Evolutionary conservation across 2,329 filamentous ascomycete species (phyloP).

Genomic region (Neocucurbitaria cava): DNA sequence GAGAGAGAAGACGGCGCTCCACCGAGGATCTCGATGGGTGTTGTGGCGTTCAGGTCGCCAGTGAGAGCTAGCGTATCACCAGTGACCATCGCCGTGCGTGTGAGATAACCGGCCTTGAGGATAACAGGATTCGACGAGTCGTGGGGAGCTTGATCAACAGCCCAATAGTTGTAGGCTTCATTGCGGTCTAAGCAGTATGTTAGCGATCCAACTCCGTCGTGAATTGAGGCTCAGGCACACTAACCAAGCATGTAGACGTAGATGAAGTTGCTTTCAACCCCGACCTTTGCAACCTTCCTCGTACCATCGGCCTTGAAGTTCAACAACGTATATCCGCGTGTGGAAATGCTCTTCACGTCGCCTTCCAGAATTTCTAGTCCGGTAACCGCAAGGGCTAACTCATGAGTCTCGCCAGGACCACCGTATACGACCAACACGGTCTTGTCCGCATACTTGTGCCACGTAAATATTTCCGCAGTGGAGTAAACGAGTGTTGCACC

Average conservation of each 20-base stretch:
- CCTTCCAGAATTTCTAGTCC: conserved; percentile 52
- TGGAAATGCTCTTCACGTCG: conserved; percentile 46
- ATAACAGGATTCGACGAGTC: conserved; percentile 56
- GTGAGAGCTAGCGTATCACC: conserved; percentile 66
- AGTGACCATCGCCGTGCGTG: conserved; percentile 65
- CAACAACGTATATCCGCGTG: conserved; percentile 55
- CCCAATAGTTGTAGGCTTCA: conserved; percentile 73
- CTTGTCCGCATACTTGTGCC: conserved; percentile 67
- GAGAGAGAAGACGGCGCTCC: conserved; percentile 60
- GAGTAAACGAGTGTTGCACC: conserved; percentile 69
- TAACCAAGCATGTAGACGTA: conserved; percentile 64
- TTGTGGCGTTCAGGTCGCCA: conserved; percentile 76
- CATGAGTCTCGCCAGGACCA: conserved; percentile 67
- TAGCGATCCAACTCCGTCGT: conserved; percentile 15
- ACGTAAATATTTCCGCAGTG: conserved; percentile 72
- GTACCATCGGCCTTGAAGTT: conserved; percentile 64
- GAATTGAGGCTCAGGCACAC: conserved; percentile 13
- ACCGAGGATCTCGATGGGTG: conserved; percentile 71
- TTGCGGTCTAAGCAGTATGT: conserved; percentile 61
- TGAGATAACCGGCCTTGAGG: conserved; percentile 68
- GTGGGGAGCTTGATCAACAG: conserved; percentile 56
- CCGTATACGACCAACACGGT: conserved; percentile 71
- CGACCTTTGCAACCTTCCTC: conserved; percentile 60
- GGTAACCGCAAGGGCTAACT: conserved; percentile 60
- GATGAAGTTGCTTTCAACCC: conserved; percentile 50